phyloP scores from a whole-genome alignment of 352 stramenopile species.

The Ophiocytium majus region DNA sequence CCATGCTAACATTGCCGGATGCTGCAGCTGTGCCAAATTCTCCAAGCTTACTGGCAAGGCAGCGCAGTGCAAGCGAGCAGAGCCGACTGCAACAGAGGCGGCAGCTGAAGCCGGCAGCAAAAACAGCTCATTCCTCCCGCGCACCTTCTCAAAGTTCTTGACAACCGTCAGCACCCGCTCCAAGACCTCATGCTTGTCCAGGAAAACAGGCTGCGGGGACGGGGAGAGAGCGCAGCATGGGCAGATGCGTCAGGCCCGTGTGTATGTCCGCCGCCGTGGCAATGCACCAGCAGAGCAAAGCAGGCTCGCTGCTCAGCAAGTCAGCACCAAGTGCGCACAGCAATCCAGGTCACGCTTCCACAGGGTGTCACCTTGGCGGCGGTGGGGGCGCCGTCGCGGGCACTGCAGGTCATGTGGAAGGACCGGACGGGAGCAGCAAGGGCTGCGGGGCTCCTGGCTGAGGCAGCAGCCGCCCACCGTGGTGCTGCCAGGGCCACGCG shows the following conservation, averaged over 20 bases:
- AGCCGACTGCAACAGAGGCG: too few species aligned
- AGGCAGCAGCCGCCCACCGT: not conserved
- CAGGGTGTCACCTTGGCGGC: not conserved
- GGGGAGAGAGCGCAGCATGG: too few species aligned
- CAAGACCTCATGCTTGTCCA: conserved; percentile 84
- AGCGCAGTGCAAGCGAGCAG: too few species aligned
- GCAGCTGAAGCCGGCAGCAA: too few species aligned
- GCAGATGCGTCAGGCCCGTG: too few species aligned
- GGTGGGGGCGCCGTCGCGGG: not conserved
- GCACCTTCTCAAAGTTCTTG: conserved; percentile 99
- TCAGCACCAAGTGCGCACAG: too few species aligned
- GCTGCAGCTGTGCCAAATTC: not conserved
- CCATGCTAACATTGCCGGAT: too few species aligned
- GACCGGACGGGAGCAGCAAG: not conserved
- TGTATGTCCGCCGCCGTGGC: too few species aligned
- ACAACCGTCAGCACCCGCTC: conserved; percentile 94
- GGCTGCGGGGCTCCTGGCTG: not conserved
- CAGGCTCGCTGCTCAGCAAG: too few species aligned
- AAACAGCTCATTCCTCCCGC: too few species aligned
- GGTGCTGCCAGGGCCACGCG: not conserved
- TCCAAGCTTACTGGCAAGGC: not conserved
- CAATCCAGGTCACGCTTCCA: too few species aligned
- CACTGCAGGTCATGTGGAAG: not conserved
- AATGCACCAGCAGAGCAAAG: too few species aligned
- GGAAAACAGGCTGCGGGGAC: conserved; percentile 60